Conservation (phyloP, 495 filamentous ascomycete species). For the Halenospora varia region DNA sequence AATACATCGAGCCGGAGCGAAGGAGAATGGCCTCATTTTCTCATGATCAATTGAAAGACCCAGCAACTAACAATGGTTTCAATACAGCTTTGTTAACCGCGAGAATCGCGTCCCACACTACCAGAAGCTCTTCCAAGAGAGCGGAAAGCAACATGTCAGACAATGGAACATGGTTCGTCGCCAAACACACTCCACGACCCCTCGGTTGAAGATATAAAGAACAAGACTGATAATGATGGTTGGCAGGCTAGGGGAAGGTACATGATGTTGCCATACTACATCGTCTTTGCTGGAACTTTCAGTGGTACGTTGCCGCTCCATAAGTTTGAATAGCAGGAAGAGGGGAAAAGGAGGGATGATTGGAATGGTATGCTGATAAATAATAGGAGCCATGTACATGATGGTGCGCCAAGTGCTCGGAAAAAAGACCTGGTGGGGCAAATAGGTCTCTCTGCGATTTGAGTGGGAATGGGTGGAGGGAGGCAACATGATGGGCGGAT, state of each 20-base stretch:
- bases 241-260: no score
- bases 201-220: no score
- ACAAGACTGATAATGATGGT: no score
- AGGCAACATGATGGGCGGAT: no score
- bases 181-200: neutral
- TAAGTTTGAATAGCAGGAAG: no score
- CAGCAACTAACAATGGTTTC: slow-evolving; percentile 1
- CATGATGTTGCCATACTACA: slow-evolving; percentile 71
- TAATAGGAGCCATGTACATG: slow-evolving; percentile 43
- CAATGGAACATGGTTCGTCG: slow-evolving; percentile 82
- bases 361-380: slow-evolving; percentile 28
- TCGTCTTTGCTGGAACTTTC: slow-evolving; percentile 60
- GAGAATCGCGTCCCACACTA: slow-evolving; percentile 81
- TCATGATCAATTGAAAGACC: neutral
- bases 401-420: slow-evolving; percentile 56
- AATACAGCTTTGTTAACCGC: slow-evolving; percentile 64
- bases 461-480: neutral
- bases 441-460: slow-evolving; percentile 25
- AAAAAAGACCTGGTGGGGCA: slow-evolving; percentile 85
- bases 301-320: slow-evolving; percentile 36
- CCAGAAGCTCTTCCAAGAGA: slow-evolving; percentile 77
- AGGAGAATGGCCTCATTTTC: slow-evolving; percentile 14
- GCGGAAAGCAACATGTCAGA: slow-evolving; percentile 65
- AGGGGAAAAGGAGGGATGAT: slow-evolving; percentile 31
- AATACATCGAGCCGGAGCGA: neutral